phyloP scores from a whole-genome alignment of 306 rosid genomes.

The Prinsepia uniflora region DNA sequence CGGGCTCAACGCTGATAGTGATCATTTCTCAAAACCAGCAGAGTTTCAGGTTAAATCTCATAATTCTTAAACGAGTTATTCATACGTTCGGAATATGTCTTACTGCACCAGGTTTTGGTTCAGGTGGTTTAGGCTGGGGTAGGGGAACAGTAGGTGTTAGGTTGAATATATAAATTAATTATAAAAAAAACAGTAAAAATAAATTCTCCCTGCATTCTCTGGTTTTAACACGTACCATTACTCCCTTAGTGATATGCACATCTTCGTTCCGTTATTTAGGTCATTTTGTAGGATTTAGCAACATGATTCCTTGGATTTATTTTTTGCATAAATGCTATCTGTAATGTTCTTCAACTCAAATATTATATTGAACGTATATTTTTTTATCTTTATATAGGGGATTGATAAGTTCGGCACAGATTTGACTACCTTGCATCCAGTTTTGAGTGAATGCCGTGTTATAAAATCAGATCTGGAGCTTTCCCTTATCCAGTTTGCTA shows the following conservation, averaged over 20 bases:
- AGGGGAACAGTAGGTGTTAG: background rate
- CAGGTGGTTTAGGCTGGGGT: background rate
- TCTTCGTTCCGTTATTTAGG: background rate
- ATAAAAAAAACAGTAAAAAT: background rate
- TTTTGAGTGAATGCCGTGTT: slow-evolving; percentile 87
- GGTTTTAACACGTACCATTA: background rate
- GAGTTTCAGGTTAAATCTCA: slow-evolving; percentile 62
- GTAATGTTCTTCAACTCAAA: slow-evolving; percentile 3
- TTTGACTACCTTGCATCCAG: slow-evolving; percentile 70
- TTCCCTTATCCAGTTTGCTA: slow-evolving; percentile 77
- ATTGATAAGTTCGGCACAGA: slow-evolving; percentile 61
- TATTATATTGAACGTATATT: slow-evolving; percentile 9
- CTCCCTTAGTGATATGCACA: background rate
- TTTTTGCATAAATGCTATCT: background rate
- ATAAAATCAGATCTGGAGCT: slow-evolving; percentile 80
- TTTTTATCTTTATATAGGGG: slow-evolving; percentile 42
- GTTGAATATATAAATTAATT: background rate
- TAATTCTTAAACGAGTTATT: slow-evolving; percentile 11
- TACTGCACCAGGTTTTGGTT: too few relatives aligned
- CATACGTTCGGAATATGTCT: slow-evolving; percentile 1
- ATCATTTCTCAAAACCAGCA: slow-evolving; percentile 58
- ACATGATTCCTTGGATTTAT: slow-evolving; percentile 1
- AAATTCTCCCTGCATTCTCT: slow-evolving; percentile 1
- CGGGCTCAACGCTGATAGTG: slow-evolving; percentile 81
- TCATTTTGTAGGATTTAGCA: slow-evolving; percentile 4